Conservation (phyloP, 768 basidiomycete species). For the Leccinum variicolor region DNA sequence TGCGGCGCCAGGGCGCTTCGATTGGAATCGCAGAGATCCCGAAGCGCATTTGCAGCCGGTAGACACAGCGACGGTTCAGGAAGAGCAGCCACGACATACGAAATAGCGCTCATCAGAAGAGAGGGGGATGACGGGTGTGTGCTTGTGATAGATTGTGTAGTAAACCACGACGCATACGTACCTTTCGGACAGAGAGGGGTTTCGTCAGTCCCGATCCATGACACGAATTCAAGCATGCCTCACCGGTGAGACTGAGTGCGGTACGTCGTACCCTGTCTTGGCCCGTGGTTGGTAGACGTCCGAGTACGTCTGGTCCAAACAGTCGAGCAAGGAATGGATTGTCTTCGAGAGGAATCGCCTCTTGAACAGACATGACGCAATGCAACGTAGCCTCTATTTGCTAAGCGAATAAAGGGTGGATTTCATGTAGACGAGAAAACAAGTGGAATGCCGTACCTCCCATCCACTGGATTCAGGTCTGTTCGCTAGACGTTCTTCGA, state of each 20-base stretch:
- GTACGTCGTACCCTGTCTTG: slow-evolving; percentile 70
- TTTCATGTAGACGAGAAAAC: background rate
- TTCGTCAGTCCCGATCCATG: background rate
- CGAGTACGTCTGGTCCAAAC: slow-evolving; percentile 72
- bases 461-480: slow-evolving; percentile 51
- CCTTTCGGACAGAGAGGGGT: slow-evolving; percentile 36
- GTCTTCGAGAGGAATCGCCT: slow-evolving; percentile 68
- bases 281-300: slow-evolving; percentile 61
- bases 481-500: slow-evolving; percentile 50
- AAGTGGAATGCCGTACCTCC: slow-evolving; percentile 54
- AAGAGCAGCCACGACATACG: slow-evolving; percentile 69
- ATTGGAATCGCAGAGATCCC: slow-evolving; percentile 89
- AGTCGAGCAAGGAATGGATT: slow-evolving; percentile 55
- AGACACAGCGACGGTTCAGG: slow-evolving; percentile 61
- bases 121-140: slow-evolving; percentile 33
- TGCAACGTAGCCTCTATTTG: slow-evolving; percentile 85
- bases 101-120: slow-evolving; percentile 61
- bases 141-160: slow-evolving; percentile 40
- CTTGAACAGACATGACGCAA: slow-evolving; percentile 83
- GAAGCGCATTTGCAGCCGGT: slow-evolving; percentile 76
- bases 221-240: slow-evolving; percentile 14
- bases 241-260: slow-evolving; percentile 72
- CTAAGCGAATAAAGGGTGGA: slow-evolving; percentile 36
- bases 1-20: slow-evolving; percentile 78
- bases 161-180: slow-evolving; percentile 78